Conservation (phyloP, 805 yeast genomes). For the Yamadazyma paraphyllophila region DNA sequence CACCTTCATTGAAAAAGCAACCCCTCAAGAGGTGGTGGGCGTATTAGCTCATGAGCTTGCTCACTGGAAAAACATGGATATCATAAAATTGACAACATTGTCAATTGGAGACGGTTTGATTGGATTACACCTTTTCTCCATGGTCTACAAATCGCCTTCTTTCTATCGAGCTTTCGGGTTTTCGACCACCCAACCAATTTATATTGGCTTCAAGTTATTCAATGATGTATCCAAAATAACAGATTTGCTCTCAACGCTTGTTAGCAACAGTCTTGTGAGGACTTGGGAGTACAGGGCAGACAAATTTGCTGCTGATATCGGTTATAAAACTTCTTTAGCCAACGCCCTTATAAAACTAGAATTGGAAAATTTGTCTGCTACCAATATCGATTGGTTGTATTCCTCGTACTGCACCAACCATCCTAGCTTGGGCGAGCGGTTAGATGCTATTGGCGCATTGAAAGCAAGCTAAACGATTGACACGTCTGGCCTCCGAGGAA, state of each 20-base stretch:
- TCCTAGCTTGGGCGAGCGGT: conserved; percentile 10
- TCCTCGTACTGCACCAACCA: conserved; percentile 4
- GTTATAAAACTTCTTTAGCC: conserved; percentile 1
- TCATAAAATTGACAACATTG: neutral
- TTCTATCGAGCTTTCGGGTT: conserved; percentile 9
- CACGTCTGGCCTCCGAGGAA: too few species aligned
- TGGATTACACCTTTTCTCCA: conserved; percentile 7
- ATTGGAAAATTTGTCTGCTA: conserved; percentile 6
- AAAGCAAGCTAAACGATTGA: too few species aligned
- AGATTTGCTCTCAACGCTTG: neutral
- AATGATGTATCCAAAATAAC: neutral
- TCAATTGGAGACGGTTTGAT: neutral
- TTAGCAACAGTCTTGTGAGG: conserved; percentile 3
- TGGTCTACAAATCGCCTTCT: neutral
- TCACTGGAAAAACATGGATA: conserved; percentile 66
- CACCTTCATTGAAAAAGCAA: conserved; percentile 78
- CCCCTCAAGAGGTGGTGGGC: conserved; percentile 81
- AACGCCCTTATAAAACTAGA: conserved; percentile 6
- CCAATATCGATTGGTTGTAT: conserved; percentile 9
- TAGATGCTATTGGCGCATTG: neutral
- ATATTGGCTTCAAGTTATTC: conserved; percentile 6
- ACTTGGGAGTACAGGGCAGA: conserved; percentile 8
- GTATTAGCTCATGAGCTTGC: conserved; percentile 98
- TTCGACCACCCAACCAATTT: neutral
- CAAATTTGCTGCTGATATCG: conserved; percentile 4